phyloP scores from a whole-genome alignment of 768 basidiomycete genomes.

The Leccinum rimulosum region DNA sequence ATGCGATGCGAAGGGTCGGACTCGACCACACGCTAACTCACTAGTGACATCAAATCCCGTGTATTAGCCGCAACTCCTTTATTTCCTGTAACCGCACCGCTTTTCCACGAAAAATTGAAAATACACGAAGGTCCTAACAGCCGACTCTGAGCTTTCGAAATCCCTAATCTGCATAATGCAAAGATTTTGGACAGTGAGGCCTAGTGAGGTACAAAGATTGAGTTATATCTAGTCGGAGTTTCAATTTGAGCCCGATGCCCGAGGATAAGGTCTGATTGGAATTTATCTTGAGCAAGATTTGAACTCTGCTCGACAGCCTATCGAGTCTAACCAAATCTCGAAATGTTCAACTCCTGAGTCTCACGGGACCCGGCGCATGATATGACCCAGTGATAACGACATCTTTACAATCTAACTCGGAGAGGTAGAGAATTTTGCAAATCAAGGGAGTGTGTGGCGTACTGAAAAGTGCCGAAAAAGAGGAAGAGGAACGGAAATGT shows the following conservation, averaged over 20 bases:
- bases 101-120: too few relatives aligned
- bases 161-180: too few relatives aligned
- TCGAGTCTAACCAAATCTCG: neutral
- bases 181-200: too few relatives aligned
- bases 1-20: too few relatives aligned
- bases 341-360: neutral
- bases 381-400: neutral
- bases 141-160: too few relatives aligned
- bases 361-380: neutral
- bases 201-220: neutral
- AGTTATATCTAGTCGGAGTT: neutral
- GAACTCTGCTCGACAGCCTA: neutral
- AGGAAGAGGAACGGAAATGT: neutral
- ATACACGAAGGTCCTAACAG: too few relatives aligned
- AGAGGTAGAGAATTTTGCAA: neutral
- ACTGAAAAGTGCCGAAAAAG: neutral
- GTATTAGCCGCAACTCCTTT: too few relatives aligned
- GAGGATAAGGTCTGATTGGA: neutral
- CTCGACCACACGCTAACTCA: too few relatives aligned
- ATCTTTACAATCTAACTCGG: neutral
- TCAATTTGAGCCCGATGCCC: neutral
- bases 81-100: too few relatives aligned
- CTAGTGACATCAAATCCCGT: too few relatives aligned
- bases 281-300: neutral
- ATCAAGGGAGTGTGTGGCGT: neutral